Conservation (phyloP, 225 moss, liverwort and hornwort species). For the Physcomitrium patens region DNA sequence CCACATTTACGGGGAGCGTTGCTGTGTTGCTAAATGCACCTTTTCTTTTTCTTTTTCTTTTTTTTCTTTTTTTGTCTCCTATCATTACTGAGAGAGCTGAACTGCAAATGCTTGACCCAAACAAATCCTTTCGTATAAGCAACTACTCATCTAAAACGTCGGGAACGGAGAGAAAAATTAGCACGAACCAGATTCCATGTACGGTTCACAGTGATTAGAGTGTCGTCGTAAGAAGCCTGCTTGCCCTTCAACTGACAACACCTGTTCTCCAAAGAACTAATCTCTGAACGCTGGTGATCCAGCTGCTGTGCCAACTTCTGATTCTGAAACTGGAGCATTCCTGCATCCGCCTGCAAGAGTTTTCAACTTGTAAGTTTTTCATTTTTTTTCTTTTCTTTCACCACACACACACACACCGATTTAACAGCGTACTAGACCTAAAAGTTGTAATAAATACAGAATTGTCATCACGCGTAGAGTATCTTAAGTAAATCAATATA, state of each 20-base stretch:
- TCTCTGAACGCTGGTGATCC: constrained; percentile 89
- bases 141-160: not conserved
- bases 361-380: not conserved
- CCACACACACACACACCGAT: too few relatives aligned
- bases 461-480: not conserved
- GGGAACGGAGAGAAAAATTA: not conserved
- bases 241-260: constrained; percentile 77
- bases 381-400: too few relatives aligned
- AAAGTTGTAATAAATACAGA: not conserved
- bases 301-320: constrained; percentile 91
- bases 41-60: too few relatives aligned
- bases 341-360: constrained; percentile 81
- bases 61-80: not conserved
- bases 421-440: constrained; percentile 8
- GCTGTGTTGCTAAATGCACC: constrained; percentile 1
- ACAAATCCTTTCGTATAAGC: not conserved
- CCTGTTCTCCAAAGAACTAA: constrained; percentile 72
- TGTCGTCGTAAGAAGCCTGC: constrained; percentile 91
- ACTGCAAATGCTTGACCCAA: constrained; percentile 3
- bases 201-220: constrained; percentile 79
- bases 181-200: constrained; percentile 79
- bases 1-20: constrained; percentile 3
- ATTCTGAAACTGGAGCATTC: constrained; percentile 91
- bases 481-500: not conserved
- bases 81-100: constrained; percentile 14